Evolutionary conservation across 805 yeast species (phyloP), one percentile per base, ranked within the genome.

Genomic region (Ascoidea tarda): DNA sequence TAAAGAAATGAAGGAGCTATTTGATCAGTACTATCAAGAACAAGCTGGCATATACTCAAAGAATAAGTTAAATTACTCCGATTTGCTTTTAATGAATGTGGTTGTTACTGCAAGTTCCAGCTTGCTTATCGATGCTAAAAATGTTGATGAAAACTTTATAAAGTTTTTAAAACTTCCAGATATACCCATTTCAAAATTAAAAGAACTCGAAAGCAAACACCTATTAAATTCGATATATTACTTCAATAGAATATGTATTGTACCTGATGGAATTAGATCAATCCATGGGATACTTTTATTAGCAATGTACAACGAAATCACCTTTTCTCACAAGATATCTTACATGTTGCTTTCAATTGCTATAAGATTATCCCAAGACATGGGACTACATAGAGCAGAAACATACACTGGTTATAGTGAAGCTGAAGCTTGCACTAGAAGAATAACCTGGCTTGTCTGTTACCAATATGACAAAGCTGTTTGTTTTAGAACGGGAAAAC

Each of bases 371-470:
- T 82, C 83, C 0, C 76, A 73, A 49, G 81, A 77, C 46, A 58
- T 79, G 60, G 86, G 86, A 0, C 65, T 84, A 6, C 78, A 82
- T 57, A 65, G 79, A 51, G 63, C 63, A 5, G 83, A 78, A 49
- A 59, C 73, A 2, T 69, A 71, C 51, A 58, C 62, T 5, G 68
- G 72, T 1, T 54, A 77, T n/a, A 46, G 67, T 0, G 57, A 59
- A 0, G 63, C 59, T 5, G 81, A 78, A 47, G 63, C 65, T 1
- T 57, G 62, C 1, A 60, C 62, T 4, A 68, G 78, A 31, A 62
- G 74, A 28, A 55, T 63, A 8, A 52, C 81, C 28, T 81, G 82
- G 78, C 72, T 78, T 70, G 56, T 66, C 12, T 71, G 80, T 49
- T 76, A 71, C 57, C 55, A 66, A 14, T 53, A 68, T 14, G 85